Evolutionary conservation across 257 asterid species (phyloP).

Genomic region (Solanum virginianum): DNA sequence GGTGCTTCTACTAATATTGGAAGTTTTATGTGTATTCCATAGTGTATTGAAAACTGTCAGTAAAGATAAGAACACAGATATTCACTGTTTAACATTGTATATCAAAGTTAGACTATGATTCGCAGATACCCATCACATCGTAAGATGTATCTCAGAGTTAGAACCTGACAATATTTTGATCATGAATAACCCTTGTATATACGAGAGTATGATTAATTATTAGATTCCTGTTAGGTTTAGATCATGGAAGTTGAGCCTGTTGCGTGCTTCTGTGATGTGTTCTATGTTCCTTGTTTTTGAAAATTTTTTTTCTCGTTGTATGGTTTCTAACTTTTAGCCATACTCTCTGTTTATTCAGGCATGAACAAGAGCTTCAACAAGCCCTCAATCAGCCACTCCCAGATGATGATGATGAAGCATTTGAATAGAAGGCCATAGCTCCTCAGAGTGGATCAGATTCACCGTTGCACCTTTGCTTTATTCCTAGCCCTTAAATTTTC

Average conservation of each 20-base stretch:
- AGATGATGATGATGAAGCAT: constrained; percentile 70
- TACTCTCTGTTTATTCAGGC: constrained; percentile 16
- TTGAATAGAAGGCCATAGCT: constrained; percentile 22
- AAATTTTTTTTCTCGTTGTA: not conserved
- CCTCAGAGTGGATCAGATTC: not conserved
- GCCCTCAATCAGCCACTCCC: constrained; percentile 86
- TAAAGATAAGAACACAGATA: not conserved
- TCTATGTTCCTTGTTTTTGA: not conserved
- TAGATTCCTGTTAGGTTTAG: not conserved
- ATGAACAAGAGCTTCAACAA: constrained; percentile 51
- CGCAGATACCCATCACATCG: not conserved
- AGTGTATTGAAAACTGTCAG: not conserved
- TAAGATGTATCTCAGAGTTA: not conserved
- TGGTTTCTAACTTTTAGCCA: not conserved
- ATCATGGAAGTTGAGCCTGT: not conserved
- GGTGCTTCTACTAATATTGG: not conserved
- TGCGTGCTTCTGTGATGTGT: not conserved
- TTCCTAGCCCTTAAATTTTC: not conserved
- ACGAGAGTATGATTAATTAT: not conserved
- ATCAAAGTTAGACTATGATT: not conserved
- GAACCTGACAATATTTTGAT: not conserved
- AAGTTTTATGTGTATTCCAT: not conserved
- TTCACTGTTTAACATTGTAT: not conserved
- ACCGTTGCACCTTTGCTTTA: not conserved
- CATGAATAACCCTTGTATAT: not conserved